Evolutionary conservation across 2,329 filamentous ascomycete genomes (phyloP).

Genomic region (Fusarium mundagurra): DNA sequence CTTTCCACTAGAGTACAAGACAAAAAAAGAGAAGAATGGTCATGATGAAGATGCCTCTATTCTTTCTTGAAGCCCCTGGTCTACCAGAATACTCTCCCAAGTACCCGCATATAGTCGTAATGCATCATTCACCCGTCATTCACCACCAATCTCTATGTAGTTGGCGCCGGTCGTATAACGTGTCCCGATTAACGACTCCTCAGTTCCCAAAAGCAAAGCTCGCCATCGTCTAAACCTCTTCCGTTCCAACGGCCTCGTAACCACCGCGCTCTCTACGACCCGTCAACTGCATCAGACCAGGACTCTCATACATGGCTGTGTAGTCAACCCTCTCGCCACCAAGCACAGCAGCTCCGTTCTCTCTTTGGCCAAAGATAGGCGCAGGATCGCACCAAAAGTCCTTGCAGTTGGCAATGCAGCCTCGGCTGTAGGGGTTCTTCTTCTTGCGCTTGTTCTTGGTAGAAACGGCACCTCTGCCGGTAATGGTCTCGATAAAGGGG

Average conservation of each 20-base stretch:
- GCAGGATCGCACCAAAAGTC: conserved; percentile 97
- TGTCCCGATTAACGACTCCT: conserved; percentile 12
- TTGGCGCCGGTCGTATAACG: conserved; percentile 22
- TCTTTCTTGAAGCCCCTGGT: background rate
- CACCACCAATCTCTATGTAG: conserved; percentile 24
- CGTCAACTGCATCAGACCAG: conserved; percentile 70
- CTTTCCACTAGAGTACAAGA: conserved; percentile 4
- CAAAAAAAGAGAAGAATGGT: background rate
- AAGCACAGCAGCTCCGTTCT: conserved; percentile 78
- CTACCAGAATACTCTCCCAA: conserved; percentile 8
- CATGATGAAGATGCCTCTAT: background rate
- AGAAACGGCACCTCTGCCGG: conserved; percentile 78
- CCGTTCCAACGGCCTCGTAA: conserved; percentile 71
- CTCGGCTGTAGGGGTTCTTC: conserved; percentile 86
- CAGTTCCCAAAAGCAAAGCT: conserved; percentile 1
- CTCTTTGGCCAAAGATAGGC: conserved; percentile 78
- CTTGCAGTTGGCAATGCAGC: conserved; percentile 86
- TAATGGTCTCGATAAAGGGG: conserved; percentile 91
- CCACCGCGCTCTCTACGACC: conserved; percentile 61
- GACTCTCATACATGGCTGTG: conserved; percentile 87
- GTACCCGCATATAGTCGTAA: conserved; percentile 31
- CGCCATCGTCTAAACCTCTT: conserved; percentile 54
- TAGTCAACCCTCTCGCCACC: conserved; percentile 87
- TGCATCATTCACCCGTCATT: conserved; percentile 29
- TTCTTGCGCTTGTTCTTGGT: conserved; percentile 63